These are phyloP conservation scores for Cyclocybe aegerita DNA, from an alignment of 768 basidiomycete genomes.

Conservation along the genomic window DNA sequence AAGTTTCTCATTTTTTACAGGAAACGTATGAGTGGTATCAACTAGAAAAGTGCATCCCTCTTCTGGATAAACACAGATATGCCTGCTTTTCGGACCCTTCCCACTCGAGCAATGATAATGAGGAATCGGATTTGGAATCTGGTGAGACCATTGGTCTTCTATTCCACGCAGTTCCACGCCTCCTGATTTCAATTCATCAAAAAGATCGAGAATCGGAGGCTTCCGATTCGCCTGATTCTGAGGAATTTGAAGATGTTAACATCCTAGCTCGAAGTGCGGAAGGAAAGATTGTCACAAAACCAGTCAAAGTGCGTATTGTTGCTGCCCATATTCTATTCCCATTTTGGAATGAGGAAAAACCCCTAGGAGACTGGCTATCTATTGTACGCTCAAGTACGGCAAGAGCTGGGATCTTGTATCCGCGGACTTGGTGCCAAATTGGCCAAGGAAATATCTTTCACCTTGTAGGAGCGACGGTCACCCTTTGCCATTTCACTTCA, in stretches of 20 bases:
- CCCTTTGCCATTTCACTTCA: not conserved
- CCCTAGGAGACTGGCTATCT: constrained; percentile 24
- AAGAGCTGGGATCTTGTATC: constrained; percentile 41
- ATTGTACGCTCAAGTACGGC: constrained; percentile 25
- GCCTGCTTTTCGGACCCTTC: constrained; percentile 67
- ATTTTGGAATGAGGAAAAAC: not conserved
- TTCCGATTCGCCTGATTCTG: not conserved
- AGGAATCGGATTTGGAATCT: not conserved
- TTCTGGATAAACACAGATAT: constrained; percentile 70
- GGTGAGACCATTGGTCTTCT: not conserved
- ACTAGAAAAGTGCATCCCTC: constrained; percentile 51
- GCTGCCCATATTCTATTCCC: not conserved
- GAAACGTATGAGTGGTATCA: constrained; percentile 80
- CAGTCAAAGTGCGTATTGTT: constrained; percentile 22
- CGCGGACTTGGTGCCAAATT: constrained; percentile 43
- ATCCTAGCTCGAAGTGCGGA: constrained; percentile 8
- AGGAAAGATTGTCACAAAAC: constrained; percentile 19
- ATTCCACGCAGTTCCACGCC: too few species aligned
- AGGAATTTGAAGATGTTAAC: constrained; percentile 9
- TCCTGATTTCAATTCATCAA: too few species aligned
- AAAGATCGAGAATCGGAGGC: not conserved
- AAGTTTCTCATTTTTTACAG: constrained; percentile 33
- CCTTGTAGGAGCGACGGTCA: constrained; percentile 4
- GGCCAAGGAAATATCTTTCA: constrained; percentile 39
- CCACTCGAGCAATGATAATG: constrained; percentile 37